These are phyloP conservation scores for Penicillium hesseltinei DNA, from an alignment of 2,329 filamentous ascomycete genomes.

Conservation along the genomic window DNA sequence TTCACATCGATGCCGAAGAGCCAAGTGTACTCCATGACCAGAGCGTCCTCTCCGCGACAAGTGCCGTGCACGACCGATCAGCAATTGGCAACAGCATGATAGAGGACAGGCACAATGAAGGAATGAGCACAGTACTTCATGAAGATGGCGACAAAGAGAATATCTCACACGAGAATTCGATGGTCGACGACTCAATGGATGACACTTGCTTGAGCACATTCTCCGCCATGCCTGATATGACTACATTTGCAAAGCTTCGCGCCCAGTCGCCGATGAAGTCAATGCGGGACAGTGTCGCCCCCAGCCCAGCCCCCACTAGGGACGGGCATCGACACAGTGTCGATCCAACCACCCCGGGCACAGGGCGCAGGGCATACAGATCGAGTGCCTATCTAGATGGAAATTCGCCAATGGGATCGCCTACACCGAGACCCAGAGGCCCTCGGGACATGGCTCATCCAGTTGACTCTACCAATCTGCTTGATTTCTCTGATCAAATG, in stretches of 20 bases:
- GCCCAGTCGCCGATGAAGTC: constrained; percentile 58
- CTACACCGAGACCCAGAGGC: constrained; percentile 52
- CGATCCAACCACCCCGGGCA: constrained; percentile 47
- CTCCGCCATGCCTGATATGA: constrained; percentile 85
- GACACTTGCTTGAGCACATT: constrained; percentile 71
- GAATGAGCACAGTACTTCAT: constrained; percentile 43
- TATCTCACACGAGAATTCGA: constrained; percentile 24
- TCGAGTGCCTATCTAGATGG: constrained; percentile 33
- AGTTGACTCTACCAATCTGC: constrained; percentile 69
- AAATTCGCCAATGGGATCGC: constrained; percentile 36
- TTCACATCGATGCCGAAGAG: constrained; percentile 31
- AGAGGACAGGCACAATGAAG: constrained; percentile 41
- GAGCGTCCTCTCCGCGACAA: constrained; percentile 13
- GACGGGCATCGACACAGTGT: constrained; percentile 17
- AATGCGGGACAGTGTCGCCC: constrained; percentile 35
- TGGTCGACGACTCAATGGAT: constrained; percentile 39
- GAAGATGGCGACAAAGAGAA: constrained; percentile 28
- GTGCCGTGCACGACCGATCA: constrained; percentile 17
- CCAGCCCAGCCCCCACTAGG: constrained; percentile 40
- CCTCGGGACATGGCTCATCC: constrained; percentile 43
- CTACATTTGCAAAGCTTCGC: constrained; percentile 72
- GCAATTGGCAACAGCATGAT: constrained; percentile 37
- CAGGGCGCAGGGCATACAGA: constrained; percentile 42
- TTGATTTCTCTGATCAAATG: constrained; percentile 85
- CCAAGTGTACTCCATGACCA: constrained; percentile 23